Evolutionary conservation across 2,329 filamentous ascomycete species (phyloP).

Genomic region (Beauveria medogensis): DNA sequence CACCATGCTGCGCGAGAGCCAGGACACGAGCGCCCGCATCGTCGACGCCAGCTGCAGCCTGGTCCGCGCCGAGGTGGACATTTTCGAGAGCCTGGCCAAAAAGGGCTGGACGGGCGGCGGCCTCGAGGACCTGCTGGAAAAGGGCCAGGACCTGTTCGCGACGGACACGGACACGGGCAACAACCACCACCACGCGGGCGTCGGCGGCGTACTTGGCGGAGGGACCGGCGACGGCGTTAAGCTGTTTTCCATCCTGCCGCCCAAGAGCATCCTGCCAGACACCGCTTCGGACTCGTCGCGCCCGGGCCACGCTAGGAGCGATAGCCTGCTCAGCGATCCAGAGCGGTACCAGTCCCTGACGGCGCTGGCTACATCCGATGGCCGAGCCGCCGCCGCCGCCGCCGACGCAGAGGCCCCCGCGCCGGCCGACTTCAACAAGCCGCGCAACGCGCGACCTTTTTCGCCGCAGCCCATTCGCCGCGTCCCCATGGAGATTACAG

Average conservation of each 20-base stretch:
- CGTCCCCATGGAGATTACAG: slow-evolving; percentile 32
- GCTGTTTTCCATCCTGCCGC: slow-evolving; percentile 57
- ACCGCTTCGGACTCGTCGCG: slow-evolving; percentile 31
- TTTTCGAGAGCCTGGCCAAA: slow-evolving; percentile 57
- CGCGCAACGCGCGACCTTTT: slow-evolving; percentile 49
- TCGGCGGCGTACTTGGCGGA: slow-evolving; percentile 20
- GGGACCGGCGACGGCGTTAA: slow-evolving; percentile 32
- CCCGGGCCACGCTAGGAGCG: slow-evolving; percentile 36
- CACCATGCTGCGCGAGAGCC: slow-evolving; percentile 52
- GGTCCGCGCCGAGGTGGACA: slow-evolving; percentile 61
- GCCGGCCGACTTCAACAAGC: slow-evolving; percentile 44
- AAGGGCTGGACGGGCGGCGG: slow-evolving; percentile 63
- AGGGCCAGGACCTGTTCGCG: slow-evolving; percentile 54
- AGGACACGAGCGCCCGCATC: slow-evolving; percentile 55
- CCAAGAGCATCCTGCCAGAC: slow-evolving; percentile 55
- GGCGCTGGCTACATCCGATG: slow-evolving; percentile 30
- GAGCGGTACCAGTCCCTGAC: slow-evolving; percentile 52
- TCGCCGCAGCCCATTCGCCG: slow-evolving; percentile 46
- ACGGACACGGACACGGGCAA: slow-evolving; percentile 26
- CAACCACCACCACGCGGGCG: background rate
- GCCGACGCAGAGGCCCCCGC: slow-evolving; percentile 41
- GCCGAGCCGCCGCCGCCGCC: background rate
- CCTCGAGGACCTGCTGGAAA: slow-evolving; percentile 57
- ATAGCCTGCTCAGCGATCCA: slow-evolving; percentile 46
- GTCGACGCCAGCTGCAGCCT: slow-evolving; percentile 58